A percentile compares a stretch with the other conserved stretches of the same genome.
Evolutionary conservation across 2,329 filamentous ascomycete genomes (phyloP).

Genomic region (Daldinia sp.): DNA sequence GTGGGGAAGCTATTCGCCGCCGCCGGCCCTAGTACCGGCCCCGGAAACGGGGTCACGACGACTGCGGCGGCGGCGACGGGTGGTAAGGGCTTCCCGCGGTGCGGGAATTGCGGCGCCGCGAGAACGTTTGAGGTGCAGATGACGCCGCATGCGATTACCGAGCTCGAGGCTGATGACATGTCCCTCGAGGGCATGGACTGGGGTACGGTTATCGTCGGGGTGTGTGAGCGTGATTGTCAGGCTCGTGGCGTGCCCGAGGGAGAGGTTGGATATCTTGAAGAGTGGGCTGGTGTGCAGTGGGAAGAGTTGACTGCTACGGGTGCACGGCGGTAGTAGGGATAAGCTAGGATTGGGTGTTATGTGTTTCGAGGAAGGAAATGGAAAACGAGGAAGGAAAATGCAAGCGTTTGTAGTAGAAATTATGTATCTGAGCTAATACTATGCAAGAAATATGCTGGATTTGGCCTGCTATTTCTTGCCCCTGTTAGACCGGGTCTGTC

Average conservation of each 20-base stretch:
- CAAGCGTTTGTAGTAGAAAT: neutral
- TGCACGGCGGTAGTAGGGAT: slow-evolving; percentile 16
- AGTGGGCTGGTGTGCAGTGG: slow-evolving; percentile 99
- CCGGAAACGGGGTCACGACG: slow-evolving; percentile 44
- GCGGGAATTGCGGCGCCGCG: slow-evolving; percentile 77
- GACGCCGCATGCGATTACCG: slow-evolving; percentile 88
- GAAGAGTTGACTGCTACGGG: slow-evolving; percentile 71
- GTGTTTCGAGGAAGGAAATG: neutral
- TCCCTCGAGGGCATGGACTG: slow-evolving; percentile 93
- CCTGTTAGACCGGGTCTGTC: neutral
- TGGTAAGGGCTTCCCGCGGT: slow-evolving; percentile 73
- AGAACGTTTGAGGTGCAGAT: slow-evolving; percentile 93
- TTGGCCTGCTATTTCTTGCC: neutral
- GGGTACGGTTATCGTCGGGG: slow-evolving; percentile 90
- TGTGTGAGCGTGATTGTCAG: slow-evolving; percentile 84
- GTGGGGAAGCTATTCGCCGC: slow-evolving; percentile 73
- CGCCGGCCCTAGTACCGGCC: slow-evolving; percentile 43
- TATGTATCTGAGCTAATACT: neutral
- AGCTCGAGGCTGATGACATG: slow-evolving; percentile 83
- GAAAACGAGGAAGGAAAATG: neutral
- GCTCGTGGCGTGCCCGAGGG: slow-evolving; percentile 68
- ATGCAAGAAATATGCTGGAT: neutral
- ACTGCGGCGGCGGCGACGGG: slow-evolving; percentile 43
- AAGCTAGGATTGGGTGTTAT: neutral
- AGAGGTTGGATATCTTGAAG: slow-evolving; percentile 84